phyloP scores from a whole-genome alignment of 1,284 basidiomycete species.

The Wolfiporia cocos region DNA sequence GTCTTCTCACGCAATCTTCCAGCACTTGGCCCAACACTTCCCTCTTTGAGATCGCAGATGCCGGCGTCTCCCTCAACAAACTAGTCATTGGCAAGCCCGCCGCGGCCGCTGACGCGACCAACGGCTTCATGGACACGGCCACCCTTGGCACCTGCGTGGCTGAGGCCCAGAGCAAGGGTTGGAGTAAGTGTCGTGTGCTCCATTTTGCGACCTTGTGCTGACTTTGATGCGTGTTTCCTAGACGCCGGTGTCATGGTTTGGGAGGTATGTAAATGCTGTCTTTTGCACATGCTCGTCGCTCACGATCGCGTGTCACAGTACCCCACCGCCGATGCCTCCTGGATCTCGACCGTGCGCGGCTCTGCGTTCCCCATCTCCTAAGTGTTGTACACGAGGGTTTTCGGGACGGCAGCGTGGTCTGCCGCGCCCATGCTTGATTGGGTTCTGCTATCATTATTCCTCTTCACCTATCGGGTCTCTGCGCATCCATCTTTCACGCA shows the following conservation, averaged over 20 bases:
- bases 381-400: slow-evolving; percentile 4
- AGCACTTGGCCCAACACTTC: slow-evolving; percentile 41
- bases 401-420: background rate
- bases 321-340: slow-evolving; percentile 38
- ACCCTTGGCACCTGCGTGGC: slow-evolving; percentile 49
- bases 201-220: background rate
- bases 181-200: slow-evolving; percentile 36
- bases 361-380: slow-evolving; percentile 31
- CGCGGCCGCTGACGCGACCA: slow-evolving; percentile 42
- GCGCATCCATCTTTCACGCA: slow-evolving; percentile 1
- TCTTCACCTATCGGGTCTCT: background rate
- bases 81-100: slow-evolving; percentile 63
- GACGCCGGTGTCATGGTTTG: slow-evolving; percentile 44
- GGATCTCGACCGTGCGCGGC: slow-evolving; percentile 42
- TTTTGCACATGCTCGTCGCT: slow-evolving; percentile 2
- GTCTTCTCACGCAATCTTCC: slow-evolving; percentile 47
- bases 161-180: slow-evolving; percentile 48
- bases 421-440: background rate
- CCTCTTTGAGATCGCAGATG: slow-evolving; percentile 58
- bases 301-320: slow-evolving; percentile 19
- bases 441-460: background rate
- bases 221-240: slow-evolving; percentile 18
- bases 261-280: slow-evolving; percentile 17
- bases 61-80: slow-evolving; percentile 44
- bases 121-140: slow-evolving; percentile 48